phyloP scores from a whole-genome alignment of 2,329 filamentous ascomycete genomes.

The Talaromyces albobiverticillius region DNA sequence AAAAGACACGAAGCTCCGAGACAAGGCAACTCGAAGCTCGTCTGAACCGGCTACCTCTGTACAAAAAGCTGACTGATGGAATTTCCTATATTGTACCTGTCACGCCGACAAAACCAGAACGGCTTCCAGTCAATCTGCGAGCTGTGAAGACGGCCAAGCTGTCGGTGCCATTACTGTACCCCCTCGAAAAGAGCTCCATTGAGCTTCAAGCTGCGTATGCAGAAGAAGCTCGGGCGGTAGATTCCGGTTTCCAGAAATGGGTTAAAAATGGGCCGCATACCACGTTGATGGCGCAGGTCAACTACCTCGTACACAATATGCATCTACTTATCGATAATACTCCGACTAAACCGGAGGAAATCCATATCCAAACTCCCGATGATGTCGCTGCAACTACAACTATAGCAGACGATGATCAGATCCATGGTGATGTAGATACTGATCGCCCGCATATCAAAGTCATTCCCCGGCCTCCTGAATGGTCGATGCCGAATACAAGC shows the following conservation, averaged over 20 bases:
- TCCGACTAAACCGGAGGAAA: not conserved
- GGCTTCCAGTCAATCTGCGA: slow-evolving; percentile 61
- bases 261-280: slow-evolving; percentile 56
- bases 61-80: slow-evolving; percentile 67
- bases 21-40: slow-evolving; percentile 71
- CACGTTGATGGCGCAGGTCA: slow-evolving; percentile 70
- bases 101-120: slow-evolving; percentile 59
- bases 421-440: not conserved
- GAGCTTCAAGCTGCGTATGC: slow-evolving; percentile 63
- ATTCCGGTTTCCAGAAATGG: slow-evolving; percentile 63
- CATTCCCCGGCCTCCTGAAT: slow-evolving; percentile 76
- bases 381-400: not conserved
- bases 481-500: slow-evolving; percentile 46
- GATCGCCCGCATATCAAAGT: slow-evolving; percentile 66
- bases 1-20: slow-evolving; percentile 62
- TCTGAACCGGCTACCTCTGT: slow-evolving; percentile 65
- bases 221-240: slow-evolving; percentile 59
- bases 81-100: slow-evolving; percentile 68
- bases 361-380: not conserved
- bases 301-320: slow-evolving; percentile 70
- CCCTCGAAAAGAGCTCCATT: slow-evolving; percentile 64
- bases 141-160: slow-evolving; percentile 63
- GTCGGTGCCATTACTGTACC: slow-evolving; percentile 69
- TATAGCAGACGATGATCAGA: not conserved
- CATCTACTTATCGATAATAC: slow-evolving; percentile 63